Evolutionary conservation across 495 filamentous ascomycete genomes (phyloP), one percentile per base, ranked within the genome.

Genomic region (Lasiosphaeria miniovina): DNA sequence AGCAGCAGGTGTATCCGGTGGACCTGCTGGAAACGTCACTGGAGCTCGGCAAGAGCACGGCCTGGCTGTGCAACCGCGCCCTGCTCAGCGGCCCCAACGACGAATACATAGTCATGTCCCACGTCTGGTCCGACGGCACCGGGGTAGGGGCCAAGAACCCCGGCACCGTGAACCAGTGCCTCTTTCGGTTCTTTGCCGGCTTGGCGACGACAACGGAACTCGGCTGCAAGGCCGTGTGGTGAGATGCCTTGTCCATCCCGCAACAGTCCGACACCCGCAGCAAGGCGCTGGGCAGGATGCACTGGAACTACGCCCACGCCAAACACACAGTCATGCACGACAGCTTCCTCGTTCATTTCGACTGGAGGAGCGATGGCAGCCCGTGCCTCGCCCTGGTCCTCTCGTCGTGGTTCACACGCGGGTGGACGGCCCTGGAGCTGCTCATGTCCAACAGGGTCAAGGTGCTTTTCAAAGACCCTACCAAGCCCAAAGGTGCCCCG

Each of bases 371-470:
- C 46, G 61, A 65, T 31, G 65, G 60, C 3, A 66, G 54, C 35
- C 59, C 63, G 12, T 65, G 60, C 45, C 31, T 68, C 6, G 63
- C 65, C 14, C 40, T 70, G 15, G 52, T 70, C 36, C 38, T 70
- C 12, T 70, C 68, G n/a, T 24, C 65, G 7, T 70, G 68, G 68
- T 70, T 63, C 53, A 68, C 55, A 1, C 60, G 68, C 12, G 64
- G 66, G 24, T 71, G 68, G 68, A 69, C 68, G 10, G 71, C 74
- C 3, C 34, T 74, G 14, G 73, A 74, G 51, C 54, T 76, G 35
- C 54, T 51, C 11, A 62, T 53, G 49, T 75, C 71, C 4, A 56
- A 49, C 12, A 61, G 49, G 4, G 68, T 75, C 45, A 67, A 75
- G 51, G 58, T 76, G 2, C 41, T 76, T 6, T 76, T 75, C 62